Conservation (phyloP, 805 yeast species). For the Saccharomycopsis olivae region DNA sequence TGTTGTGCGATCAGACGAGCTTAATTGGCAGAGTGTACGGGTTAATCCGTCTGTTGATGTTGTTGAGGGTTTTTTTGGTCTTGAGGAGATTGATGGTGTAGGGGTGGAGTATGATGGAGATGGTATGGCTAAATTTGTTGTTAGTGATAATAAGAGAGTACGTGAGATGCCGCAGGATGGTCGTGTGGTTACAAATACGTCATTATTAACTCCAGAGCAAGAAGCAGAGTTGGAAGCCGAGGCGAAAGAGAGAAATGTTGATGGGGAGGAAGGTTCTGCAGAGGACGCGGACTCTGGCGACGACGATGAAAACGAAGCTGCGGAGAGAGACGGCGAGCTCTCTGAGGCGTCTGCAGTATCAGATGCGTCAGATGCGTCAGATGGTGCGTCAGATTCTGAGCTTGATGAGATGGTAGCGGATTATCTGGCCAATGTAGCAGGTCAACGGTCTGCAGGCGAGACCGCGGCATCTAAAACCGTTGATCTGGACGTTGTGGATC, state of each 20-base stretch:
- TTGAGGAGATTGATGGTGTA: conserved; percentile 92
- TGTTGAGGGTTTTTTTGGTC: conserved; percentile 82
- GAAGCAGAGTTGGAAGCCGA: conserved; percentile 20
- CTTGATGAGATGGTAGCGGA: conserved; percentile 21
- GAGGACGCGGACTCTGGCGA: conserved; percentile 19
- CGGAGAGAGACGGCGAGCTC: conserved; percentile 23
- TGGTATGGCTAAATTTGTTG: conserved; percentile 55
- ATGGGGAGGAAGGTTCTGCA: conserved; percentile 17
- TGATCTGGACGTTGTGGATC: conserved; percentile 19
- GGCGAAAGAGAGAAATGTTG: conserved; percentile 18
- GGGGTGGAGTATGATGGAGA: conserved; percentile 64
- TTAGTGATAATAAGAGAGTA: conserved; percentile 27
- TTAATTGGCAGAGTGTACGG: conserved; percentile 74
- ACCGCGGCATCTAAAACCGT: too few species aligned
- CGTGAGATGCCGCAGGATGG: too few species aligned
- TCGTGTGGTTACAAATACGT: conserved; percentile 7
- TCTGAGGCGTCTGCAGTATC: not conserved
- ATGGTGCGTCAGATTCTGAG: conserved; percentile 14
- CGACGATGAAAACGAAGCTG: conserved; percentile 21
- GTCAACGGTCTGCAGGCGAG: conserved; percentile 21
- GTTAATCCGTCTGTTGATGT: conserved; percentile 79
- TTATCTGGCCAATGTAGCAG: conserved; percentile 25
- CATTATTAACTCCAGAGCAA: conserved; percentile 18
- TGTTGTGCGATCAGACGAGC: conserved; percentile 38
- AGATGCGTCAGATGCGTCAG: not conserved